Evolutionary conservation across 306 rosid species (phyloP).

Genomic region (Trifolium pratense): DNA sequence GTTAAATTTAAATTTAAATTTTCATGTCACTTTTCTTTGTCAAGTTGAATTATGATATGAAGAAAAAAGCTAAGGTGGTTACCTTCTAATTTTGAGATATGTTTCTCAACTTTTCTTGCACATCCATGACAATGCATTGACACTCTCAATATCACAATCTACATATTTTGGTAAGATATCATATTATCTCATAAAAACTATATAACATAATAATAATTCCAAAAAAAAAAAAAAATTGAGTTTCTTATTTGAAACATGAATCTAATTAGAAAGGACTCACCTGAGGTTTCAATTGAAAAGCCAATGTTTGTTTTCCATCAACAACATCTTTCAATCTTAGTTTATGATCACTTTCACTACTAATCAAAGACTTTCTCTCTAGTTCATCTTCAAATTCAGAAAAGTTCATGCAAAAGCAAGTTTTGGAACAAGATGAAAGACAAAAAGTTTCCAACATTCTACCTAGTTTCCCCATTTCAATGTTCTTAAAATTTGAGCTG

Average conservation of each 20-base stretch:
- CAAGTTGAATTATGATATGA: slow-evolving; percentile 27
- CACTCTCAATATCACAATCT: slow-evolving; percentile 84
- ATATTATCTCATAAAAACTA: not conserved
- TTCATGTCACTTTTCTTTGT: not conserved
- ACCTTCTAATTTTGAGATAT: slow-evolving; percentile 88
- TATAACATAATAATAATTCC: not conserved
- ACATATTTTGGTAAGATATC: slow-evolving; percentile 36
- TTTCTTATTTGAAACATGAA: not conserved
- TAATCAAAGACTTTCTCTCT: slow-evolving; percentile 62
- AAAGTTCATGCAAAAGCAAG: slow-evolving; percentile 77
- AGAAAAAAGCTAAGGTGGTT: not conserved
- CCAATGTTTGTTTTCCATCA: slow-evolving; percentile 77
- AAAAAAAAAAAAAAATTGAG: not conserved
- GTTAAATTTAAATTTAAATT: not conserved
- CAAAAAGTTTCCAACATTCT: slow-evolving; percentile 65
- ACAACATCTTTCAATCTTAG: slow-evolving; percentile 80
- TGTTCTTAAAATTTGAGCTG: slow-evolving; percentile 40
- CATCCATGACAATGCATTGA: slow-evolving; percentile 97
- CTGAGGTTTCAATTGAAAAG: slow-evolving; percentile 90
- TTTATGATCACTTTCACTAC: slow-evolving; percentile 48
- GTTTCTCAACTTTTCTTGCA: slow-evolving; percentile 90
- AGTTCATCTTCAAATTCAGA: slow-evolving; percentile 59
- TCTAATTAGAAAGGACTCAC: slow-evolving; percentile 38
- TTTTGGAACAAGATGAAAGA: slow-evolving; percentile 57
- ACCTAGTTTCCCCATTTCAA: slow-evolving; percentile 76